Evolutionary conservation across 2,329 filamentous ascomycete species (phyloP), one percentile per base, ranked within the genome.

Genomic region (Dactylellina haptotyla): DNA sequence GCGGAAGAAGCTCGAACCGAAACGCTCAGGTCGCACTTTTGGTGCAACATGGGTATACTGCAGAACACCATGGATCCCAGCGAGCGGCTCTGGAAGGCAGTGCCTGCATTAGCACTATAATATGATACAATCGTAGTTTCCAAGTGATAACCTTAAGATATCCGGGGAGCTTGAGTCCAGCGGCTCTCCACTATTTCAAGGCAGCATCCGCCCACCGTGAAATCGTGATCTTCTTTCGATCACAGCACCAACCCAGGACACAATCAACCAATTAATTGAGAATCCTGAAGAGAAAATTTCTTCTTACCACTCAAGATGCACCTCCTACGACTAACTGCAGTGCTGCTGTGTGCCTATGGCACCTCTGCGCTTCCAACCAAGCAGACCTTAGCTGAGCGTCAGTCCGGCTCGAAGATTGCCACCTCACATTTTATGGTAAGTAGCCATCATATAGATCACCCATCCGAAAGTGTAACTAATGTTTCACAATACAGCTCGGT

Each of bases 401-500:
- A 73, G 34, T 16, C 54, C 6, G 48, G 69, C 8, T 66, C 61
- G 12, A 73, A 66, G 48, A 57, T 73, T 57, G 69, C 18, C 14
- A 73, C 69, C 9, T 53, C 69, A 0, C 69, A 73, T 28, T 73
- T 73, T 16, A 46, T 73, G 61, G 69, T 73, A 73, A 25, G 59
- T 14, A 6, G 16, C 26, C 2, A 51, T 20, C 26, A 8, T 8
- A 14, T 6, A 3, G n/a, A 56, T 28, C 10, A 34, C 48, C n/a
- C 32, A 9, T 50, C 30, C 18, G 5, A 14, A 25, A 25, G n/a
- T 20, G 12, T 57, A 51, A 57, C 18, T 18, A 25, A 54, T 20
- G 3, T 12, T 3, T 41, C 1, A 23, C 16, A 18, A n/a, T 48
- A 39, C 51, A 78, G 77, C 23, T 81, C 18, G 80, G 80, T 5